Evolutionary conservation across 257 asterid species (phyloP).

Genomic region (Ophiorrhiza pumila): DNA sequence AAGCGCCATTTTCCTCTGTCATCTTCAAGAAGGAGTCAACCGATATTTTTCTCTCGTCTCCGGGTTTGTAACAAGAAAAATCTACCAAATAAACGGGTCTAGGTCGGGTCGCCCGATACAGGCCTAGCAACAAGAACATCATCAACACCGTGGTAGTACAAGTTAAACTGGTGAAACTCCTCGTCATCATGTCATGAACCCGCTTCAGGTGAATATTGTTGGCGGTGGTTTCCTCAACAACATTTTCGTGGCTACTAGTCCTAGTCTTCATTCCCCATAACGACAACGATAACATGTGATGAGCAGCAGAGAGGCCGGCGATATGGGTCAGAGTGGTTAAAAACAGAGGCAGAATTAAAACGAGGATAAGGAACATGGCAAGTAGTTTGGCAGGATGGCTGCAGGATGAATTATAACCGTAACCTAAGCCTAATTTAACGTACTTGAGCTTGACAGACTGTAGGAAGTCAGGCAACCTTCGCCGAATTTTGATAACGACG

Average conservation of each 20-base stretch:
- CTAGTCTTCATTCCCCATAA: too few relatives aligned
- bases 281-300: too few relatives aligned
- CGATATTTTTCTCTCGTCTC: conserved; percentile 39
- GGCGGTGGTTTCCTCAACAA: too few relatives aligned
- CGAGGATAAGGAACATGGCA: conserved; percentile 18
- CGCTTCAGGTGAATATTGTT: too few relatives aligned
- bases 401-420: conserved; percentile 48
- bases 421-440: conserved; percentile 71
- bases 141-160: conserved; percentile 14
- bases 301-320: conserved; percentile 18
- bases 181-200: too few relatives aligned
- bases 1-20: conserved; percentile 34
- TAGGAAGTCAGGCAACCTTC: conserved; percentile 38
- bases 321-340: conserved; percentile 31
- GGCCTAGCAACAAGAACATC: conserved; percentile 34
- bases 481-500: conserved; percentile 39
- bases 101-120: conserved; percentile 51
- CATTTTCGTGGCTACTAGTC: too few relatives aligned
- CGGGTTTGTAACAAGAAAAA: conserved; percentile 54
- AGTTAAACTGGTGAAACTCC: conserved; percentile 28
- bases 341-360: conserved; percentile 31
- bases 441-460: conserved; percentile 51
- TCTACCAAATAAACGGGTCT: conserved; percentile 42
- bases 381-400: conserved; percentile 43
- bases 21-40: conserved; percentile 31